Conservation (phyloP, 306 rosid genomes). For the Rubus parviflorus region DNA sequence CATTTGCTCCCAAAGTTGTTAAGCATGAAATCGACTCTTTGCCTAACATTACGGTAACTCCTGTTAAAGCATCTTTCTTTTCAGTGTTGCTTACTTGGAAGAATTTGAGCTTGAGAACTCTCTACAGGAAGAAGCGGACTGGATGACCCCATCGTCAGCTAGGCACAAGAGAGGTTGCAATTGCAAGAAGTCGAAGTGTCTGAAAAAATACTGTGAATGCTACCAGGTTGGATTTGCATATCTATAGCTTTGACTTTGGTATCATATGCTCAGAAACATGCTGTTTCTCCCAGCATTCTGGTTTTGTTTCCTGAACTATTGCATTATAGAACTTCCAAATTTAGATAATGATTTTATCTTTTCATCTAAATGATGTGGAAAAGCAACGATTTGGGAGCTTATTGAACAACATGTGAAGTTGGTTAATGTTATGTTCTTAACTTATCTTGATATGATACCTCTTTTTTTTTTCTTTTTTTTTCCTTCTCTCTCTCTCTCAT, state of each 20-base stretch:
- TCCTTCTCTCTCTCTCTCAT: neutral
- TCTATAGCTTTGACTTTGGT: neutral
- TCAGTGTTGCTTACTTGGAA: neutral
- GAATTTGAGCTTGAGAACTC: slow-evolving; percentile 13
- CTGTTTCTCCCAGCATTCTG: neutral
- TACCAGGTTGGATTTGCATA: slow-evolving; percentile 27
- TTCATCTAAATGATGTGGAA: neutral
- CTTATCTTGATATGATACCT: neutral
- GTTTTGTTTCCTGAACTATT: neutral
- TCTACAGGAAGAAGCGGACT: slow-evolving; percentile 25
- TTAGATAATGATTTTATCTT: neutral
- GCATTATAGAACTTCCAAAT: neutral
- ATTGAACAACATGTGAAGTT: neutral
- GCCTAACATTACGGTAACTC: slow-evolving; percentile 24
- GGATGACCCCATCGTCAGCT: slow-evolving; percentile 18
- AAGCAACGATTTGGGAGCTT: neutral
- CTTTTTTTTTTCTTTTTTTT: neutral
- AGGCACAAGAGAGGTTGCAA: slow-evolving; percentile 48
- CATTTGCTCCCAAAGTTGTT: slow-evolving; percentile 36
- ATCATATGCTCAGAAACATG: neutral
- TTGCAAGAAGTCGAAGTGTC: slow-evolving; percentile 40
- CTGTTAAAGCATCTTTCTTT: neutral
- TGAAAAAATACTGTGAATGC: slow-evolving; percentile 36
- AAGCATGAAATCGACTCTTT: slow-evolving; percentile 14
- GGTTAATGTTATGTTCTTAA: neutral